Conservation (phyloP, 345 rosid species). For the Iberis pinnata region DNA sequence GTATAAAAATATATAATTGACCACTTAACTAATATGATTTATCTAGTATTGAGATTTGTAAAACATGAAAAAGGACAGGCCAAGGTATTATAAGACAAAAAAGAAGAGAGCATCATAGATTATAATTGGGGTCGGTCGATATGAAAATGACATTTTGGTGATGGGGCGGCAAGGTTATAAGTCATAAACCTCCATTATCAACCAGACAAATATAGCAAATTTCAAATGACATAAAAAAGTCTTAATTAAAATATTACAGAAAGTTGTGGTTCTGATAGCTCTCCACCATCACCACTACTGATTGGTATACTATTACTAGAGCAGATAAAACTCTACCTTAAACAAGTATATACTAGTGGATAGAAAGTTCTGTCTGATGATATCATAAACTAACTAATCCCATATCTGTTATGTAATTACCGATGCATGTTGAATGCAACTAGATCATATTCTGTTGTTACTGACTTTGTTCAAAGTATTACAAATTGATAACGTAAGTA, state of each 20-base stretch:
- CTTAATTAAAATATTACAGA: neutral
- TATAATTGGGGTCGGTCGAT: slow-evolving; percentile 28
- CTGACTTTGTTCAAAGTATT: slow-evolving; percentile 15
- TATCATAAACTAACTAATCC: slow-evolving; percentile 12
- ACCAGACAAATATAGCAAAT: slow-evolving; percentile 13
- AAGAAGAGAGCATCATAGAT: slow-evolving; percentile 11
- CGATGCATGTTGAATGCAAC: slow-evolving; percentile 7
- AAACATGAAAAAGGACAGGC: too few species aligned
- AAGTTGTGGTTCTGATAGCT: slow-evolving; percentile 27
- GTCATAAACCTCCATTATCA: slow-evolving; percentile 16
- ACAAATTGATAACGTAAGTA: neutral
- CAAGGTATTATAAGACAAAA: slow-evolving; percentile 14
- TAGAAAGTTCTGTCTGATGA: slow-evolving; percentile 16
- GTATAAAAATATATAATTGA: too few species aligned
- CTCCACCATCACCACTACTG: slow-evolving; percentile 22
- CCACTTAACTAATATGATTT: too few species aligned
- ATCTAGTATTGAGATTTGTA: too few species aligned
- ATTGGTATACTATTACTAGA: neutral
- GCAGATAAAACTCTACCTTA: slow-evolving; percentile 10
- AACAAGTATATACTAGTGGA: slow-evolving; percentile 21
- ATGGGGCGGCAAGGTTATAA: slow-evolving; percentile 42
- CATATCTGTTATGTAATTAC: neutral
- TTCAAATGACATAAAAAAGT: neutral
- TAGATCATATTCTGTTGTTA: slow-evolving; percentile 8
- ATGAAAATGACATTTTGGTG: slow-evolving; percentile 23